Conservation (phyloP, 2,329 filamentous ascomycete genomes). For the Penicillium digitatum region DNA sequence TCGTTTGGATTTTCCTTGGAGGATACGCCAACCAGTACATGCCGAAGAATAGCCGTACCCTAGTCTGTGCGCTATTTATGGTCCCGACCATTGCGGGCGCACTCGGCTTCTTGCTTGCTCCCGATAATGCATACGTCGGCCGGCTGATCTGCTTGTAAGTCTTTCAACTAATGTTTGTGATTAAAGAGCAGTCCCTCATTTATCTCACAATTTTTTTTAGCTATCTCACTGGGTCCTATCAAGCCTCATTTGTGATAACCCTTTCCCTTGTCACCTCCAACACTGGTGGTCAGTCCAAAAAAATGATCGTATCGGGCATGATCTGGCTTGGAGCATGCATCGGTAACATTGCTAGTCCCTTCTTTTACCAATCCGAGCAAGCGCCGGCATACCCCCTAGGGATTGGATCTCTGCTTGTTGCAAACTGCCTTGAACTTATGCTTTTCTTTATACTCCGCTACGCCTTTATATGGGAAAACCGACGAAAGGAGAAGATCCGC, state of each 20-base stretch:
- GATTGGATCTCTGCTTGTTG: not conserved
- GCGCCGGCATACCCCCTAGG: slow-evolving; percentile 18
- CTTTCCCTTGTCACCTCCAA: slow-evolving; percentile 30
- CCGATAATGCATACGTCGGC: slow-evolving; percentile 26
- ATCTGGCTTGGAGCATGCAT: slow-evolving; percentile 26
- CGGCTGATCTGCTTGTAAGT: slow-evolving; percentile 19
- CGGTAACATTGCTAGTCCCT: slow-evolving; percentile 24
- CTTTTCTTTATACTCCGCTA: not conserved
- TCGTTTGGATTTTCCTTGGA: slow-evolving; percentile 22
- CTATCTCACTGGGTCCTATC: slow-evolving; percentile 21
- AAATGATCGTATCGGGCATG: slow-evolving; percentile 26
- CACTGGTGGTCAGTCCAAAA: slow-evolving; percentile 29
- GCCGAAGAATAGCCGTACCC: not conserved
- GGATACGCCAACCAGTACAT: not conserved
- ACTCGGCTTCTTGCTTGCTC: slow-evolving; percentile 24
- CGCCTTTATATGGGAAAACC: not conserved
- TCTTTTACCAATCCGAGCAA: slow-evolving; percentile 12
- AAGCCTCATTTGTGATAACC: slow-evolving; percentile 33
- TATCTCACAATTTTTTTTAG: not conserved
- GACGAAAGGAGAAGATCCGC: not conserved
- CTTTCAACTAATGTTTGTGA: slow-evolving; percentile 34
- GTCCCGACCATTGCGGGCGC: not conserved
- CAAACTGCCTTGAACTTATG: not conserved
- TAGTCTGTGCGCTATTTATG: not conserved
- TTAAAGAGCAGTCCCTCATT: slow-evolving; percentile 22